Percentiles rank a stretch among this genome's conserved stretches.
These are phyloP conservation scores for Leishmania tropica DNA, from an alignment of 208 protist species.

Conservation along the genomic window DNA sequence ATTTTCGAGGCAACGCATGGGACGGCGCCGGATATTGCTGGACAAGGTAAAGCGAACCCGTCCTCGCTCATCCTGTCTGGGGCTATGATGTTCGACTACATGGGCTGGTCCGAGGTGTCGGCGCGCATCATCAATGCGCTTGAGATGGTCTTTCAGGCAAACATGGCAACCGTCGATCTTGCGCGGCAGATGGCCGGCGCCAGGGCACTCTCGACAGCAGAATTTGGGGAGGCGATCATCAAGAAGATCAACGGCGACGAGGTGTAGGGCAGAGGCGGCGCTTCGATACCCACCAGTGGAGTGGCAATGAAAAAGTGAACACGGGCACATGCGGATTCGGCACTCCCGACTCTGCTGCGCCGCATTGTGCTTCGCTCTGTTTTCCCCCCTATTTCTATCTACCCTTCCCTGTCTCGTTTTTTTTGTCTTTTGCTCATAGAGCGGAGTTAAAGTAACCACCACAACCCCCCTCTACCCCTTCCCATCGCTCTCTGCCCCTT, in stretches of 20 bases:
- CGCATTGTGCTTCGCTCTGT: neutral
- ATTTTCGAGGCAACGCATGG: slow-evolving; percentile 66
- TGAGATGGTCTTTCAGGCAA: slow-evolving; percentile 40
- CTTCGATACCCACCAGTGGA: neutral
- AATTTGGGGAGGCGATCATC: slow-evolving; percentile 39
- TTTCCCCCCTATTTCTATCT: neutral
- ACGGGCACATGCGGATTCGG: neutral
- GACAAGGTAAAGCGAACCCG: slow-evolving; percentile 47
- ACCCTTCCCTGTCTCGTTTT: neutral
- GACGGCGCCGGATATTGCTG: slow-evolving; percentile 59
- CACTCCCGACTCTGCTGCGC: neutral
- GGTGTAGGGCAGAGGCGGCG: neutral
- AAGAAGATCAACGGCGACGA: slow-evolving; percentile 24
- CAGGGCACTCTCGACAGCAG: slow-evolving; percentile 36
- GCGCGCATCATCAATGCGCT: slow-evolving; percentile 34
- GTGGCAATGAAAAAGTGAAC: neutral
- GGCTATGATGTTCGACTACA: slow-evolving; percentile 53
- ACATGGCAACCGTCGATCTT: slow-evolving; percentile 43
- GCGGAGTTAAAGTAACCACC: too few species aligned
- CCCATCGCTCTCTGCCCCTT: neutral
- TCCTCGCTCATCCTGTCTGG: slow-evolving; percentile 52
- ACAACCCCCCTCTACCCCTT: too few species aligned
- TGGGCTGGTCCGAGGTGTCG: slow-evolving; percentile 49
- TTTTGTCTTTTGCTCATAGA: neutral
- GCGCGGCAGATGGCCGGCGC: slow-evolving; percentile 36